Evolutionary conservation across 352 stramenopile species (phyloP).

Genomic region (Aphanomyces astaci): DNA sequence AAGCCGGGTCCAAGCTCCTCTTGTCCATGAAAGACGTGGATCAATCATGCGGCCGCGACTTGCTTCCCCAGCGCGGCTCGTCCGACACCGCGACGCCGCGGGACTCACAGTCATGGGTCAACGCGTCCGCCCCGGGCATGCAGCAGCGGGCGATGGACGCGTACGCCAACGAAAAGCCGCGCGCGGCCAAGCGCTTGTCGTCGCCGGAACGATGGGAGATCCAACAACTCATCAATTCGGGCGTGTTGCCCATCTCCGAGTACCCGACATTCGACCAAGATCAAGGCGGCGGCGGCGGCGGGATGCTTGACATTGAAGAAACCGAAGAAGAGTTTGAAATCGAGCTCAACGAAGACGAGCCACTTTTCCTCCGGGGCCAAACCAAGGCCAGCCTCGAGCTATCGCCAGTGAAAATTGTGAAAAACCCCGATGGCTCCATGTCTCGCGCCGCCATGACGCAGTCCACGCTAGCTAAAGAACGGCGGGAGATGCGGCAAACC

Average conservation of each 20-base stretch:
- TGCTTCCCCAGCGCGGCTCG: conserved; percentile 88
- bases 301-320: conserved; percentile 62
- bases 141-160: conserved; percentile 59
- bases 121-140: conserved; percentile 80
- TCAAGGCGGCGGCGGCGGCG: no score
- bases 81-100: conserved; percentile 36
- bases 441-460: conserved; percentile 96
- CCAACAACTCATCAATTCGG: conserved; percentile 96
- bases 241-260: conserved; percentile 96
- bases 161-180: conserved; percentile 44
- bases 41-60: conserved; percentile 89
- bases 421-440: conserved; percentile 98
- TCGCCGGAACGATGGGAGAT: conserved; percentile 97
- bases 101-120: conserved; percentile 74
- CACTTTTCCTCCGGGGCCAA: conserved; percentile 94
- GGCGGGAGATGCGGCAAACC: conserved; percentile 93
- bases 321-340: conserved; percentile 89
- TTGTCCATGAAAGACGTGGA: conserved; percentile 97
- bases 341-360: conserved; percentile 96
- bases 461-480: conserved; percentile 94
- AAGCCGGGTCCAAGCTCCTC: conserved; percentile 83
- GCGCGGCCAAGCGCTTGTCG: conserved; percentile 84
- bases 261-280: conserved; percentile 97
- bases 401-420: conserved; percentile 97
- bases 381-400: conserved; percentile 87